Percentiles rank a stretch among this genome's conserved stretches.
Conservation (phyloP, 345 rosid species). For the Cardiospermum halicacabum region DNA sequence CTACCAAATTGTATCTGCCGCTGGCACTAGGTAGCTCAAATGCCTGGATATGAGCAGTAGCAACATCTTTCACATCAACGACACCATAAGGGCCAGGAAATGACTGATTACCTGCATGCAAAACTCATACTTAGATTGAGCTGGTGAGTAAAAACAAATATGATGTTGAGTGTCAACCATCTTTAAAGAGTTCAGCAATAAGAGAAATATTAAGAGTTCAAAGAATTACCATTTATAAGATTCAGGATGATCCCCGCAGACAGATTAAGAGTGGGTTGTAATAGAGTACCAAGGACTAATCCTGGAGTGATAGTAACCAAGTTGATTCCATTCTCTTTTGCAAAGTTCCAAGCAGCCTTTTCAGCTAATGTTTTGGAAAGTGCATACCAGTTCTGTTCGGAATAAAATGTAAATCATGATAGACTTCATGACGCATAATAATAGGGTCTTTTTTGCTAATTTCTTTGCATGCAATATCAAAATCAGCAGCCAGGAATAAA, state of each 20-base stretch:
- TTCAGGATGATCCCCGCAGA: conserved; percentile 20
- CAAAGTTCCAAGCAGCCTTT: conserved; percentile 40
- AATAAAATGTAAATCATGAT: not conserved
- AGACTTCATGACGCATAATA: not conserved
- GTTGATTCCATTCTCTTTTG: conserved; percentile 36
- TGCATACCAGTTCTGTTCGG: conserved; percentile 31
- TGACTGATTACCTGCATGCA: conserved; percentile 18
- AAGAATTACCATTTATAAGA: conserved; percentile 20
- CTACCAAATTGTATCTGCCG: conserved; percentile 41
- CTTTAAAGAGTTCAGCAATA: not conserved
- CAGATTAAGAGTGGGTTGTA: conserved; percentile 36
- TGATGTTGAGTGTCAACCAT: not conserved
- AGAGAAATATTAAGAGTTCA: not conserved
- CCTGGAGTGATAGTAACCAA: conserved; percentile 40
- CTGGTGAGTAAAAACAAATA: not conserved
- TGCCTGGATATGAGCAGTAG: conserved; percentile 50
- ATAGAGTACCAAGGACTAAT: conserved; percentile 31
- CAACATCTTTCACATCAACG: conserved; percentile 48
- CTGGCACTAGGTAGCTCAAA: conserved; percentile 42
- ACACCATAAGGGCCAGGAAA: conserved; percentile 17
- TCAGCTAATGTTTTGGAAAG: conserved; percentile 43
- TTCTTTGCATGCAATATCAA: not conserved
- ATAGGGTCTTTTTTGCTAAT: not conserved
- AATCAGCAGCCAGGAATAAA: not conserved
- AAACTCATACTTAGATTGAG: not conserved